These are phyloP conservation scores for Solanum chiquidenum DNA, from an alignment of 257 asterid species.

Conservation along the genomic window DNA sequence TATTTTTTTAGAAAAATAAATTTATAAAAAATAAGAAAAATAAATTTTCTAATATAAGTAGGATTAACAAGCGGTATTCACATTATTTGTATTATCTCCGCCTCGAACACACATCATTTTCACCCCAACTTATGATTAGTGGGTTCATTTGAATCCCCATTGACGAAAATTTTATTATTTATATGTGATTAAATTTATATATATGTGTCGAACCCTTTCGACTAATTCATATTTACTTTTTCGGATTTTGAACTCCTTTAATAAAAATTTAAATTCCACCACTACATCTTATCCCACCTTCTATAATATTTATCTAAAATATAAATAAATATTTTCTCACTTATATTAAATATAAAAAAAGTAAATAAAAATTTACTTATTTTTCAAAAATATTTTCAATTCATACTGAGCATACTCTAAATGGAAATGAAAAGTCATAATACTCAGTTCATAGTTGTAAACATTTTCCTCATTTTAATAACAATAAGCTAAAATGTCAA, in stretches of 20 bases:
- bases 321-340: neutral
- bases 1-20: neutral
- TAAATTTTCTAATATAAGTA: neutral
- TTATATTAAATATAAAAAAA: neutral
- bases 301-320: neutral
- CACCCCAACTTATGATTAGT: too few species aligned
- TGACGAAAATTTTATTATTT: too few species aligned
- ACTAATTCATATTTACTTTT: too few species aligned
- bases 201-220: too few species aligned
- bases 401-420: neutral
- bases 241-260: too few species aligned
- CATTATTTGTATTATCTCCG: neutral
- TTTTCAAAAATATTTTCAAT: neutral
- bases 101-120: neutral
- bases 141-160: too few species aligned
- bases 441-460: neutral
- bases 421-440: neutral
- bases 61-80: neutral
- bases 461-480: neutral
- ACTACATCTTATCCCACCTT: neutral
- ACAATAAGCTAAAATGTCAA: neutral
- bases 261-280: too few species aligned
- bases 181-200: too few species aligned
- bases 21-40: neutral
- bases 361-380: neutral